These are phyloP conservation scores for Lanmaoa rubissima DNA, from an alignment of 768 basidiomycete species.

Conservation along the genomic window DNA sequence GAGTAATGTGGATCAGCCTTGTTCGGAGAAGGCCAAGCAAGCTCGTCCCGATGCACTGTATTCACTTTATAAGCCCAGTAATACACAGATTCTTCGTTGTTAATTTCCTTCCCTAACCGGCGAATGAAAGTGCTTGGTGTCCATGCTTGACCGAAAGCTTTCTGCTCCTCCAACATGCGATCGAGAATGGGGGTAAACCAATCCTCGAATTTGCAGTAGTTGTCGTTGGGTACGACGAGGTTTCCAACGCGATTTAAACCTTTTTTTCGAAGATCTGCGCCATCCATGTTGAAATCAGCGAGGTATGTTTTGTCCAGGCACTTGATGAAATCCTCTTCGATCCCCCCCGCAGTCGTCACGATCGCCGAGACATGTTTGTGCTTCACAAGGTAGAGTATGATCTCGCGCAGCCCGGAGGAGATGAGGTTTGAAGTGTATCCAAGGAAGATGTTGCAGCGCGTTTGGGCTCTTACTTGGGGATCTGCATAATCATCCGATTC, in stretches of 20 bases:
- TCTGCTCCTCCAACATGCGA: constrained; percentile 86
- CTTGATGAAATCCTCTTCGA: constrained; percentile 99
- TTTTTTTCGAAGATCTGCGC: constrained; percentile 77
- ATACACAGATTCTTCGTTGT: constrained; percentile 96
- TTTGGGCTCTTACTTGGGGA: constrained; percentile 61
- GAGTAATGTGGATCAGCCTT: constrained; percentile 26
- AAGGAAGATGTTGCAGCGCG: constrained; percentile 85
- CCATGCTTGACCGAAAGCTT: constrained; percentile 69
- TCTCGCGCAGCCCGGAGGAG: constrained; percentile 93
- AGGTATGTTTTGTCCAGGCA: constrained; percentile 97
- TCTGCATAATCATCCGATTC: constrained; percentile 66
- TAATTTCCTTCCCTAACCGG: constrained; percentile 93
- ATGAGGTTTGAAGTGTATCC: constrained; percentile 99
- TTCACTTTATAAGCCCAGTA: constrained; percentile 99
- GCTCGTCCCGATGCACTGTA: constrained; percentile 22
- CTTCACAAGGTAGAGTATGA: constrained; percentile 90
- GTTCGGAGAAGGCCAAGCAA: constrained; percentile 11
- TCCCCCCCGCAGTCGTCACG: constrained; percentile 96
- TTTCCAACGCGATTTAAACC: constrained; percentile 99
- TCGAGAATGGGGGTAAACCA: constrained; percentile 97
- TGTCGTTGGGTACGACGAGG: constrained; percentile 93
- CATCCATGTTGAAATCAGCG: constrained; percentile 89
- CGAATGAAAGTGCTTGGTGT: constrained; percentile 92
- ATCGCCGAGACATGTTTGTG: constrained; percentile 85
- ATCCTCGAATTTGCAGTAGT: constrained; percentile 99